Evolutionary conservation across 495 filamentous ascomycete species (phyloP).

Genomic region (Penicillium verhagenii): DNA sequence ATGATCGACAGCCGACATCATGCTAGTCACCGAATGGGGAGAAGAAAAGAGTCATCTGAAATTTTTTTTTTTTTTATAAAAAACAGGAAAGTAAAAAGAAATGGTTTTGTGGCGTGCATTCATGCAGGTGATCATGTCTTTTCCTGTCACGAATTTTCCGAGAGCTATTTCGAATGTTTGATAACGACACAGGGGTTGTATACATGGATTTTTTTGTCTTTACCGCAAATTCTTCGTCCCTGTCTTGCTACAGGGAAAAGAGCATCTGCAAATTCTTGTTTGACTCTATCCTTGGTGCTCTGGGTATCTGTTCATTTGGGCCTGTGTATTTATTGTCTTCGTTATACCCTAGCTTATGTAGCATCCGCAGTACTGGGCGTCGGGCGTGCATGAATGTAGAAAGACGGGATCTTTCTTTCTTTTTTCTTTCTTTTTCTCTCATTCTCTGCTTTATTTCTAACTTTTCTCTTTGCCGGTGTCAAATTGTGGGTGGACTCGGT

Average conservation of each 20-base stretch:
- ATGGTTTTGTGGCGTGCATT: constrained; percentile 11
- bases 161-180: background rate
- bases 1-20: constrained; percentile 1
- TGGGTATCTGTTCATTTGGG: constrained; percentile 1
- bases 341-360: constrained; percentile 20
- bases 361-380: constrained; percentile 21
- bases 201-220: too few species aligned
- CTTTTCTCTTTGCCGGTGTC: too few species aligned
- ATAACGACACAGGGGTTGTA: too few species aligned
- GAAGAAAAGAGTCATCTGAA: too few species aligned
- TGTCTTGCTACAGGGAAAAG: background rate
- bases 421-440: background rate
- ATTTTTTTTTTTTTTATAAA: too few species aligned
- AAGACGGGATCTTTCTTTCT: background rate
- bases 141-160: background rate
- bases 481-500: too few species aligned
- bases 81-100: too few species aligned
- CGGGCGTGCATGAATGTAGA: constrained; percentile 12
- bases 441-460: too few species aligned
- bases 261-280: constrained; percentile 6
- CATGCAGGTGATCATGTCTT: constrained; percentile 17
- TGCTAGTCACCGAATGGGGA: background rate
- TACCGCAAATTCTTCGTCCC: background rate
- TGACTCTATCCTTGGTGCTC: background rate
- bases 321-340: constrained; percentile 15